These are phyloP conservation scores for Avicennia marina DNA, from an alignment of 257 asterid genomes.

Conservation along the genomic window DNA sequence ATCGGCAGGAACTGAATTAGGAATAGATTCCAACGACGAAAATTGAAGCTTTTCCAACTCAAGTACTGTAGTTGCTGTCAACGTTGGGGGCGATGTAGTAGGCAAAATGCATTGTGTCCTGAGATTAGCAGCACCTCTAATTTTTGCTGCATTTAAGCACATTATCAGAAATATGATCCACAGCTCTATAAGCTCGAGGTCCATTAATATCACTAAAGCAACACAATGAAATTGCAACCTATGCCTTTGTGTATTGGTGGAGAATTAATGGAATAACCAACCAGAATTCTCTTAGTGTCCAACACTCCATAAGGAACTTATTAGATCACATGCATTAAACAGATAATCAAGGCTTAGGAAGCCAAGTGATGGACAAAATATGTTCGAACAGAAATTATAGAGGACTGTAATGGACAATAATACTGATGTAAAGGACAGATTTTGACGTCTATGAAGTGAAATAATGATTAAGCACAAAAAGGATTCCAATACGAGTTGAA, in stretches of 20 bases:
- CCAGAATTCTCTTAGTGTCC: background rate
- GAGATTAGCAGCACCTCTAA: constrained; percentile 43
- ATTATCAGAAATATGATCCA: constrained; percentile 20
- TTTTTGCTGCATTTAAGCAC: constrained; percentile 61
- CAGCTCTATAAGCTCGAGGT: constrained; percentile 9
- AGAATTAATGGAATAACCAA: constrained; percentile 5
- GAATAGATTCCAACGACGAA: constrained; percentile 51
- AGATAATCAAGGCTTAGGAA: background rate
- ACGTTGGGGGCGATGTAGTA: constrained; percentile 45
- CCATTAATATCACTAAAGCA: constrained; percentile 3
- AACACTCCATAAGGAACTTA: background rate
- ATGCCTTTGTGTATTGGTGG: background rate
- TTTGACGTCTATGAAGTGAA: background rate
- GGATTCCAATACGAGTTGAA: too few species aligned
- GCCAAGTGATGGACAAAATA: background rate
- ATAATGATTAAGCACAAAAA: too few species aligned
- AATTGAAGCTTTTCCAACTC: constrained; percentile 65
- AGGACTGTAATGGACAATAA: background rate
- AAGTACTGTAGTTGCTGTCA: constrained; percentile 48
- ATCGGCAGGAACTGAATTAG: constrained; percentile 43
- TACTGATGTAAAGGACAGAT: background rate
- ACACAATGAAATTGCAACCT: background rate
- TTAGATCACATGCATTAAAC: background rate
- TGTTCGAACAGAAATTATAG: background rate
- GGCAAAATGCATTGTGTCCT: constrained; percentile 73